Evolutionary conservation across 257 asterid genomes (phyloP), one percentile per base, ranked within the genome.

Genomic region (Solanum habrochaites): DNA sequence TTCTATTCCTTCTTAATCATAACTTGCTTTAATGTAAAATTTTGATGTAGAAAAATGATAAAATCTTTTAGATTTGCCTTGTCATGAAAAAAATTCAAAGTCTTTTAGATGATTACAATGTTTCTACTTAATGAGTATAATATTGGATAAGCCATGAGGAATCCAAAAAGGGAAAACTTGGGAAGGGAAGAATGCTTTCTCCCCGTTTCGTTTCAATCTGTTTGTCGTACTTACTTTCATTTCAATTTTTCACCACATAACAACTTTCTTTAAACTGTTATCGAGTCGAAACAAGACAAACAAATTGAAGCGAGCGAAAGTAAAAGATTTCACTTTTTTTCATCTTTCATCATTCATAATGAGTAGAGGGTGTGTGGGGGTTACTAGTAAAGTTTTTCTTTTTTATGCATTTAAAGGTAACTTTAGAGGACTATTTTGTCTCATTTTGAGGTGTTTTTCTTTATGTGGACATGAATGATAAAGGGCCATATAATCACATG

Each of bases 361-460:
- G 83, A 27, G 83, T 25, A 16, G 39, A 52, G 62, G 3, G 64
- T 21, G 25, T 35, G 39, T 5, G 10, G 16, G 35, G 74, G 80
- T 14, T 37, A 18, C 80, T 83, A 82, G 73, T 69, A 75, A 90
- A 67, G 86, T 83, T 81, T 58, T 73, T 35, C 64, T 72, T 84
- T 88, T 91, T 89, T 89, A 82, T 91, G 90, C 27, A 85, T 88
- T 88, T 86, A 86, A 91, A 91, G 89, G 90, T 52, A 43, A 82
- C 90, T 89, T 91, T 89, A 82, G 90, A 67, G 91, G 90, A 84
- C 86, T 66, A 71, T 87, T 90, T 91, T 90, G 91, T 90, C 91
- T 89, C 91, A 83, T 88, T 87, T 88, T 88, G 87, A 89, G 90
- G 91, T 20, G 64, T 86, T 83, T 86, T 83, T 88, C 90, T 87